Base-by-base conservation (phyloP, 192 early-diverging fungal genomes). In the Dispira simplex region DNA sequence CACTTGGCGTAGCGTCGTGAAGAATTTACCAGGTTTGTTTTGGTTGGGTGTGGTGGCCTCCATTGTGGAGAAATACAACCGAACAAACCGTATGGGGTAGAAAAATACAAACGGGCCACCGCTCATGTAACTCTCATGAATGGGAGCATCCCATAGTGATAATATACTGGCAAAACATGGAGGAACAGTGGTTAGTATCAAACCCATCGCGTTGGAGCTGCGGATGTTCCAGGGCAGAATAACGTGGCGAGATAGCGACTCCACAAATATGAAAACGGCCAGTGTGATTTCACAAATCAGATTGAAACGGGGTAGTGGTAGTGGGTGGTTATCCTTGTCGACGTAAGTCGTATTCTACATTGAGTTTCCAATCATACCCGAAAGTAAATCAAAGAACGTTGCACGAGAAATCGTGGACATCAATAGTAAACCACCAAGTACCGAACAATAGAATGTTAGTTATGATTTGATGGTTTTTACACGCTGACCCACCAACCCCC, bases 21-120 rank as follows among this genome's bases (percentile, higher is more conserved):
- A 68, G 10, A 77, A 66, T 11, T 57, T 65, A 4, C 72, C 23
- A 39, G 62, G 63, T 16, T 62, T 64, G 1, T 66, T 66, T 0
- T 70, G 67, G 0, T 59, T 67, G 8, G 72, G 62, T 10, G 76
- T 69, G 54, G 75, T 46, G 14, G 63, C 11, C 43, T 71, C 63
- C 6, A 66, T 64, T 0, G 73, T 20, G 1, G 76, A 67, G 58
- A 70, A 70, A 11, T 71, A 71, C 45, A 77, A 48, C 9, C 76
- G 66, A 20, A 73, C 43, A 46, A 77, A 77, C 23, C 76, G 60
- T 0, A 69, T 68, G 12, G 76, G 76, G 47, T 77, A 77, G 65
- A 74, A 75, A 44, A 77, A 68, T 14, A 73, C 75, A 64, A 75
- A 66, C 20, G 71, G 69, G 3, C 76, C 76, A 8, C 73, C 76